Evolutionary conservation across 164 flowering plant species (phyloP).

Genomic region (Houttuynia cordata): DNA sequence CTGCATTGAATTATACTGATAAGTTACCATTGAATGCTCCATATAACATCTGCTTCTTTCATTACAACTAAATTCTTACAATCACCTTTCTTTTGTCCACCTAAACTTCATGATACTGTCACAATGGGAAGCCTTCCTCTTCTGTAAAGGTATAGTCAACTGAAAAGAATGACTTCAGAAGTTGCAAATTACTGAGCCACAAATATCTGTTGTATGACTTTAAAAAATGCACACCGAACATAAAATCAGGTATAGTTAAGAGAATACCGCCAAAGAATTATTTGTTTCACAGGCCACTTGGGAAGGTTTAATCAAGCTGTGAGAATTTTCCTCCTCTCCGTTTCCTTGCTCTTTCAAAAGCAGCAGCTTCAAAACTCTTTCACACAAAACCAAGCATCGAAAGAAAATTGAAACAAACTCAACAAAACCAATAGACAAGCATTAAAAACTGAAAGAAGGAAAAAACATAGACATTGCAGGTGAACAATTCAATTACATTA

Average conservation of each 20-base stretch:
- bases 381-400: neutral
- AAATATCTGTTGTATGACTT: too few relatives aligned
- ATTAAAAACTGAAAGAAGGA: neutral
- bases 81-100: neutral
- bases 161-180: neutral
- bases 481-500: neutral
- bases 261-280: neutral
- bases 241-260: neutral
- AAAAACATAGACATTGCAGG: neutral
- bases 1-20: constrained; percentile 16
- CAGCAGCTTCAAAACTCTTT: neutral
- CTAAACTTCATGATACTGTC: neutral
- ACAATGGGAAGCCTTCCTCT: constrained; percentile 31
- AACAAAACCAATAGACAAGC: neutral
- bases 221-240: too few relatives aligned
- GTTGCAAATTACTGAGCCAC: too few relatives aligned
- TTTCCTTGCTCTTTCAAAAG: neutral
- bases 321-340: neutral
- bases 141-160: constrained; percentile 18
- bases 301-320: neutral
- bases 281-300: neutral
- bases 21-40: neutral
- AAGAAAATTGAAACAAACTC: neutral
- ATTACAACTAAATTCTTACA: neutral
- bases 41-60: neutral